phyloP scores from a whole-genome alignment of 441 rosid species.

The Theobroma grandiflorum region DNA sequence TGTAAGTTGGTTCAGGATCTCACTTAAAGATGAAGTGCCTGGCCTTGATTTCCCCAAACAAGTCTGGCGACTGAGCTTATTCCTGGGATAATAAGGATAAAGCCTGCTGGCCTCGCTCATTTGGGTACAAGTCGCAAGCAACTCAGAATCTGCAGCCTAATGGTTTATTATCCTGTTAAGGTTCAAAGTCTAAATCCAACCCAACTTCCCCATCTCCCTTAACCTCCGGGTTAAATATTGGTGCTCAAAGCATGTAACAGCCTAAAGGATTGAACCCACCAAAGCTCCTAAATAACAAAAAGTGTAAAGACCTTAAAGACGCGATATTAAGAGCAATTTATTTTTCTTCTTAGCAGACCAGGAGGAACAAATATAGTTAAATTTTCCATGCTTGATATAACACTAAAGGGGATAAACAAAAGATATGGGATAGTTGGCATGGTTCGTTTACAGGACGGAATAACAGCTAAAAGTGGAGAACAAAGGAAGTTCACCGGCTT shows the following conservation, averaged over 20 bases:
- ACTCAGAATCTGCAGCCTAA: not conserved
- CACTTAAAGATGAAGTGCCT: not conserved
- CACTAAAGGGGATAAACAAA: too few species aligned
- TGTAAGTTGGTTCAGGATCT: not conserved
- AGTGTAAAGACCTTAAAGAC: not conserved
- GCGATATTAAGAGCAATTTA: too few species aligned
- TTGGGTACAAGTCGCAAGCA: not conserved
- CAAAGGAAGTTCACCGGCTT: too few species aligned
- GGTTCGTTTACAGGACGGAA: too few species aligned
- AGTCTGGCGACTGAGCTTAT: not conserved
- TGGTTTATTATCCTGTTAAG: not conserved
- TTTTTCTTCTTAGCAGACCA: too few species aligned
- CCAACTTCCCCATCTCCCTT: not conserved
- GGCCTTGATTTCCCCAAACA: not conserved
- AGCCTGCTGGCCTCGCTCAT: not conserved
- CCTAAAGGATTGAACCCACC: not conserved
- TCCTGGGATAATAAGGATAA: not conserved
- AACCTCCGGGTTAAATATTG: not conserved
- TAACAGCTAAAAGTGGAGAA: too few species aligned
- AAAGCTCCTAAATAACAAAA: too few species aligned
- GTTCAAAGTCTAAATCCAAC: not conserved
- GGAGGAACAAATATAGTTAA: too few species aligned
- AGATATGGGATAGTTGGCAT: too few species aligned
- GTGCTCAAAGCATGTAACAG: not conserved
- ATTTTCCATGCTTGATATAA: too few species aligned